phyloP scores from a whole-genome alignment of 2,329 filamentous ascomycete genomes.

The Aspergillus ibericus region DNA sequence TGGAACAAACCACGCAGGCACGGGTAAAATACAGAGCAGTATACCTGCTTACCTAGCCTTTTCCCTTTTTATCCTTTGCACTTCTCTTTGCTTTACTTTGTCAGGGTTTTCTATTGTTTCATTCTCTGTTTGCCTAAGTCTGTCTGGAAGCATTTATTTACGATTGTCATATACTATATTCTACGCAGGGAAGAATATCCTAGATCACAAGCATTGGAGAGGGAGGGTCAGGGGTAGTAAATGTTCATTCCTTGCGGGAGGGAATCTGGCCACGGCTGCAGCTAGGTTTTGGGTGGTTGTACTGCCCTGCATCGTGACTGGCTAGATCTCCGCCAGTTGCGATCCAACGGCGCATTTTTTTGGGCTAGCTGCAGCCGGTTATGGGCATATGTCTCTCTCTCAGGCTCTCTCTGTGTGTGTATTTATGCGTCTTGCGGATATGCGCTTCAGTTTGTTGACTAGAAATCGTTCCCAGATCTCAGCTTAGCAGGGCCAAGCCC shows the following conservation, averaged over 20 bases:
- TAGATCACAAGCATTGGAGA: background rate
- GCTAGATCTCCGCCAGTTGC: conserved; percentile 19
- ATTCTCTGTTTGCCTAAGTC: conserved; percentile 13
- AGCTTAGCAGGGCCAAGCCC: conserved; percentile 6
- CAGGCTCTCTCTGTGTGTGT: conserved; percentile 4
- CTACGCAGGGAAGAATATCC: background rate
- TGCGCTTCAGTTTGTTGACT: conserved; percentile 24
- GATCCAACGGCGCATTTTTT: conserved; percentile 21
- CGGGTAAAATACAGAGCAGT: conserved; percentile 6
- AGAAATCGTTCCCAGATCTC: conserved; percentile 26
- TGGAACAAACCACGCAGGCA: conserved; percentile 23
- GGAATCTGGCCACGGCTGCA: conserved; percentile 21
- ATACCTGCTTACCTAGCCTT: conserved; percentile 3
- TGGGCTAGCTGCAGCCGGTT: conserved; percentile 16
- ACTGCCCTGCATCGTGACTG: conserved; percentile 14
- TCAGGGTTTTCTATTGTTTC: background rate
- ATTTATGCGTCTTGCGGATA: conserved; percentile 15
- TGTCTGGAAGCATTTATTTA: background rate
- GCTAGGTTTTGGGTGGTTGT: conserved; percentile 13
- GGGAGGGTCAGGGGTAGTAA: conserved; percentile 3
- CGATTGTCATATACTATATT: background rate
- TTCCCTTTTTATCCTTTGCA: conserved; percentile 10
- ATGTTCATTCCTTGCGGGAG: conserved; percentile 18
- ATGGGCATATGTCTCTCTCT: conserved; percentile 5
- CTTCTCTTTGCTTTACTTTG: too few relatives aligned